These are phyloP conservation scores for Penicillium olsonii DNA, from an alignment of 2,329 filamentous ascomycete species.

Conservation along the genomic window DNA sequence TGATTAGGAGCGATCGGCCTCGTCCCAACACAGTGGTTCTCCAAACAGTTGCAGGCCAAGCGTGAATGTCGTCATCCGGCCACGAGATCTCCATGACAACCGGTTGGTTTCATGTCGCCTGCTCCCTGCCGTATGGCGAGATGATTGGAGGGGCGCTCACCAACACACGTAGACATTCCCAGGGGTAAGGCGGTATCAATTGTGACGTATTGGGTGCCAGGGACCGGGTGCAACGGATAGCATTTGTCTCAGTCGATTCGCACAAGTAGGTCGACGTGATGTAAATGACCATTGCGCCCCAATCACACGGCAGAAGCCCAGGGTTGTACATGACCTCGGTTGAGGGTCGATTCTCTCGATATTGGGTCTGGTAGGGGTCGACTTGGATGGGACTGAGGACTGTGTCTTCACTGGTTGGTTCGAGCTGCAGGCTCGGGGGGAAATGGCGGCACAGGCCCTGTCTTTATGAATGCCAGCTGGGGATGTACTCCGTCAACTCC, in stretches of 20 bases:
- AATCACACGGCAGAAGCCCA: not conserved
- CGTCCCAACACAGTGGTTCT: not conserved
- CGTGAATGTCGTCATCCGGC: not conserved
- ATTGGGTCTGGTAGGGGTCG: not conserved
- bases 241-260: not conserved
- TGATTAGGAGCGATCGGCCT: not conserved
- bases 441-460: conserved; percentile 1
- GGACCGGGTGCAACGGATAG: not conserved
- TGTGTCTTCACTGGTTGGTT: not conserved
- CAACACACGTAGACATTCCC: not conserved
- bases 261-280: not conserved
- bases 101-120: conserved; percentile 1
- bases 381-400: not conserved
- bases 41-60: not conserved
- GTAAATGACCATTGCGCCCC: not conserved
- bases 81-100: not conserved
- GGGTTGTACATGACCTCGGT: not conserved
- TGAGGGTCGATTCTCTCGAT: not conserved
- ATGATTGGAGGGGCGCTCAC: not conserved
- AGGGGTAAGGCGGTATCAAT: not conserved
- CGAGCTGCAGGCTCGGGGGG: not conserved
- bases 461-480: not conserved
- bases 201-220: not conserved
- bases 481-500: not conserved
- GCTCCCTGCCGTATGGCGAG: not conserved